Evolutionary conservation across 176 grass and related monocot genomes (phyloP).

Genomic region (Phoenix roebelenii): DNA sequence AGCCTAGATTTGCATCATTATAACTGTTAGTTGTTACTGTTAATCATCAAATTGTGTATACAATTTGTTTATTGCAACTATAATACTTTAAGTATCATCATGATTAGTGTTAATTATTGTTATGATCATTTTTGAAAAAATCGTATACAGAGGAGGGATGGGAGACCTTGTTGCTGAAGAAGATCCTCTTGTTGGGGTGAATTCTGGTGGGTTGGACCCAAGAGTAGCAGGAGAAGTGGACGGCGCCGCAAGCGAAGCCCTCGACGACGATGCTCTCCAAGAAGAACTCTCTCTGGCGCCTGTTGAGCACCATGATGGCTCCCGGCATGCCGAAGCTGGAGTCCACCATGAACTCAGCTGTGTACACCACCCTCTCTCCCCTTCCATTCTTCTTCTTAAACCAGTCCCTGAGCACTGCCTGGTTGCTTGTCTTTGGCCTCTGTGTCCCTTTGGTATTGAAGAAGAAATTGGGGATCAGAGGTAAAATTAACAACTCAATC

Average conservation of each 20-base stretch:
- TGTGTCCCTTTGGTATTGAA: slow-evolving; percentile 26
- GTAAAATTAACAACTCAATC: no score
- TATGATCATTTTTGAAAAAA: no score
- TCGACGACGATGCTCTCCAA: slow-evolving; percentile 74
- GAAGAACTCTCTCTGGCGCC: slow-evolving; percentile 71
- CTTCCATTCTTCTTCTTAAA: slow-evolving; percentile 80
- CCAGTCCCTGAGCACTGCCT: slow-evolving; percentile 45
- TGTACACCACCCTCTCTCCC: slow-evolving; percentile 65
- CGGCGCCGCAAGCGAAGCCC: slow-evolving; percentile 49
- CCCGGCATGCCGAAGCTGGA: slow-evolving; percentile 65
- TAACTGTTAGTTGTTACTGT: no score
- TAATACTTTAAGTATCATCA: no score
- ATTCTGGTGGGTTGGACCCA: slow-evolving; percentile 60
- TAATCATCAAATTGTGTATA: no score
- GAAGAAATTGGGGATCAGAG: no score
- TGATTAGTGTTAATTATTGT: no score
- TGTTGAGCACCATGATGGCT: slow-evolving; percentile 67
- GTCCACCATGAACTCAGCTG: slow-evolving; percentile 71
- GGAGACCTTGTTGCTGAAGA: slow-evolving; percentile 63
- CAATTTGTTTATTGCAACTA: no score
- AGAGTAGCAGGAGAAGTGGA: slow-evolving; percentile 75
- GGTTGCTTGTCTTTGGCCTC: slow-evolving; percentile 41
- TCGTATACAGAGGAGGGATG: no score
- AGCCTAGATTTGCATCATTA: no score
- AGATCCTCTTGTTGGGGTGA: slow-evolving; percentile 33